Conservation (phyloP, 179 eudicot genomes). For the Silene coronaria region DNA sequence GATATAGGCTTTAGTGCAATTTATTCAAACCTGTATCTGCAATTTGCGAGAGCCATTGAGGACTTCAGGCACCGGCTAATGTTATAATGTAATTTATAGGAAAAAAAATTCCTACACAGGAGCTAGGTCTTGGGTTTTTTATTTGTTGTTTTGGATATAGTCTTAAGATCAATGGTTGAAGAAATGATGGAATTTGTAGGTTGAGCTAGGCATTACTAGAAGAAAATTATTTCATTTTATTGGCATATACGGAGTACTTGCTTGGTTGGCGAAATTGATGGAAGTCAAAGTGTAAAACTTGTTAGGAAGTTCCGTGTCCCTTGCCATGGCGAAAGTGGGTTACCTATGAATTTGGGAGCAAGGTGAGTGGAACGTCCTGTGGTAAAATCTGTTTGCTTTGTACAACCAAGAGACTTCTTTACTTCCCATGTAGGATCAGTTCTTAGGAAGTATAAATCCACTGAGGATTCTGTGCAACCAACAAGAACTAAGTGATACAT, state of each 20-base stretch:
- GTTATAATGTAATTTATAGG: neutral
- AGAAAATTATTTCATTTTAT: neutral
- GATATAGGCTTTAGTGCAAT: neutral
- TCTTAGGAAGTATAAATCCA: neutral
- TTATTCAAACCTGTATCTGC: neutral
- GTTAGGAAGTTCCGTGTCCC: neutral
- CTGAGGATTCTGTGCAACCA: neutral
- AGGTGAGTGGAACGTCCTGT: neutral
- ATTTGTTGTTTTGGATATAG: neutral
- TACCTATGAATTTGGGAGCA: neutral
- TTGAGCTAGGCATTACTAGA: neutral
- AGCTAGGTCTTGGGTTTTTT: neutral
- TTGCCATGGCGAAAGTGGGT: neutral
- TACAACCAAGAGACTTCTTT: neutral
- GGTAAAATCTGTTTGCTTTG: neutral
- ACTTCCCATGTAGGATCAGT: neutral
- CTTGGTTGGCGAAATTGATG: constrained; percentile 6
- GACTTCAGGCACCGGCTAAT: no score
- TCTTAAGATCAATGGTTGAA: neutral
- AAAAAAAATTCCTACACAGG: neutral
- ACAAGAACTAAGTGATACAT: constrained; percentile 1
- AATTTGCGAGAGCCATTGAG: no score
- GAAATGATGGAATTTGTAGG: neutral
- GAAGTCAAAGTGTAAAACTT: neutral
- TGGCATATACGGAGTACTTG: neutral